Conservation (phyloP, 2,329 filamentous ascomycete genomes). For the Pseudohalonectria lignicola region DNA sequence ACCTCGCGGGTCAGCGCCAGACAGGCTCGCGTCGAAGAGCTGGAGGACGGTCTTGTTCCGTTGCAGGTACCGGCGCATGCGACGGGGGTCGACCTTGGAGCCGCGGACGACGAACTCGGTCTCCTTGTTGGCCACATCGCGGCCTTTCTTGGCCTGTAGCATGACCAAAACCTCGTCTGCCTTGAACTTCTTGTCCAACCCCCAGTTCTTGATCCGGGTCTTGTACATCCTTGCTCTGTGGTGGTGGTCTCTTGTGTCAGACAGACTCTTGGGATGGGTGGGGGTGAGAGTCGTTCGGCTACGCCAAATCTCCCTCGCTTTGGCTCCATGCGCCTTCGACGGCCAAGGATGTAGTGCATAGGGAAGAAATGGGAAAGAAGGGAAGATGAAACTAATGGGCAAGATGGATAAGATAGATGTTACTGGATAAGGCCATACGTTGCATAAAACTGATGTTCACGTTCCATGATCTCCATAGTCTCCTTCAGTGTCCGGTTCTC, state of each 20-base stretch:
- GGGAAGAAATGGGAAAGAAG: too few relatives aligned
- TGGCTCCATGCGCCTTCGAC: too few relatives aligned
- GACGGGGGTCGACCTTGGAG: conserved; percentile 14
- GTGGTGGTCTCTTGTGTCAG: too few relatives aligned
- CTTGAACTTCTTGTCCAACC: conserved; percentile 19
- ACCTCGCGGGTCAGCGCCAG: conserved; percentile 5
- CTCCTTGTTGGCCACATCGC: conserved; percentile 12
- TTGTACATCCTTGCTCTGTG: conserved; percentile 21
- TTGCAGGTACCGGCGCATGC: conserved; percentile 16
- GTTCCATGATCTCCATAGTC: conserved; percentile 26
- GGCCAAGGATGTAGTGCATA: too few relatives aligned
- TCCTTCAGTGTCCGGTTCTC: conserved; percentile 28
- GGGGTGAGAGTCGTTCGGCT: too few relatives aligned
- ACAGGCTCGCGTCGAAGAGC: conserved; percentile 6
- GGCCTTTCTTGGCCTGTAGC: conserved; percentile 12
- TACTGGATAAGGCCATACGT: too few relatives aligned
- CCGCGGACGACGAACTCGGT: conserved; percentile 14
- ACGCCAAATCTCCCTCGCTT: too few relatives aligned
- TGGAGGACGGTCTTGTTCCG: conserved; percentile 12
- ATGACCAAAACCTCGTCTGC: conserved; percentile 15
- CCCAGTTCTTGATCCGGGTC: conserved; percentile 20
- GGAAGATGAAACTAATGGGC: too few relatives aligned
- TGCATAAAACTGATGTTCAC: conserved; percentile 24
- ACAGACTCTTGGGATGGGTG: too few relatives aligned
- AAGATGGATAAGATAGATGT: too few relatives aligned